Evolutionary conservation across 2,329 filamentous ascomycete genomes (phyloP), one percentile per base, ranked within the genome.

Genomic region (Apiospora phragmitis): DNA sequence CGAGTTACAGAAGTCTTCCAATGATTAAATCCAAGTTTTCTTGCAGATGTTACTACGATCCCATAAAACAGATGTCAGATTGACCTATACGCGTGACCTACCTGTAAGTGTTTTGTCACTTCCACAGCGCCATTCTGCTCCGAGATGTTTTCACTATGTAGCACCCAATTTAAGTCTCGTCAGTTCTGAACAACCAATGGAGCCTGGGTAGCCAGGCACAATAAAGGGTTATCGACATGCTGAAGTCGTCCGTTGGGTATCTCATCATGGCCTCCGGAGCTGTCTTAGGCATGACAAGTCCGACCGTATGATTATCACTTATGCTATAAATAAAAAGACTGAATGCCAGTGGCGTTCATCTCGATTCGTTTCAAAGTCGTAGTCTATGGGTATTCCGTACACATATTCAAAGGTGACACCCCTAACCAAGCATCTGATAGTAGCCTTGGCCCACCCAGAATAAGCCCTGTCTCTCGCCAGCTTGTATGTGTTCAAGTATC

Each of bases 311-410:
- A 9, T 32, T 16, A 8, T 59, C 29, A 35, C 8, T 38, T 35
- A 12, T 38, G 8, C 55, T 7, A 12, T 7, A 12, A 38, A n/a
- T 3, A 11, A 12, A 3, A 38, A 18, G 8, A 14, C 38, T 67
- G 16, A 21, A 67, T 29, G 45, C 26, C 16, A 43, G 43, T 16
- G n/a, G 43, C 24, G 29, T 32, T 68, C 67, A 29, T 51, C 67
- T 51, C 43, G 29, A 38, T 68, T 51, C 67, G 43, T 51, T 26
- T 38, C 67, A 68, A 67, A 26, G 65, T 67, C 65, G 41, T 67
- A 42, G 16, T 67, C 65, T 67, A 67, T 67, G 65, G 65, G 65
- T 67, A 67, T 67, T 43, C 24, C 26, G 24, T 45, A 45, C n/a
- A 24, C 38, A 18, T 45, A 42, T 32, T 32, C 42, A 42, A 41